A percentile compares a stretch with the other conserved stretches of the same genome.
Evolutionary conservation across 345 rosid species (phyloP).

Genomic region (Limnanthes douglasii): DNA sequence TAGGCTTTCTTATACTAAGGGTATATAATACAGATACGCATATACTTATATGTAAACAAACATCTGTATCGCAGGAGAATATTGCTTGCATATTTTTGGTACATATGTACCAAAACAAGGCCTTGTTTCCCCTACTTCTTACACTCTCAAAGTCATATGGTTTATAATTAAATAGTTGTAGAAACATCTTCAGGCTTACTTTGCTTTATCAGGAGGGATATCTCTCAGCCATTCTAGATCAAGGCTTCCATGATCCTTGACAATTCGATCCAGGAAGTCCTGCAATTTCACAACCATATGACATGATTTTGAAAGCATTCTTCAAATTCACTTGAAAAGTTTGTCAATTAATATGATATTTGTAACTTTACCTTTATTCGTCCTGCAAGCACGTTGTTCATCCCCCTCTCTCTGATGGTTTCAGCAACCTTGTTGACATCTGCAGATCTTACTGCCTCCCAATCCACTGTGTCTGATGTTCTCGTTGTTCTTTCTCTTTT

Average conservation of each 20-base stretch:
- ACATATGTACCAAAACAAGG: too few relatives aligned
- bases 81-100: too few relatives aligned
- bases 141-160: conserved; percentile 1
- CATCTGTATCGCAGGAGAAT: background rate
- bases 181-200: conserved; percentile 32
- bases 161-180: background rate
- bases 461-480: conserved; percentile 75
- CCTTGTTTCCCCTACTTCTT: too few relatives aligned
- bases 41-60: too few relatives aligned
- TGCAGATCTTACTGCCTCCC: conserved; percentile 67
- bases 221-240: conserved; percentile 97
- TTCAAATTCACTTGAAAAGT: conserved; percentile 5
- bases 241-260: conserved; percentile 54
- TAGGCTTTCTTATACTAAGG: too few relatives aligned
- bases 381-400: conserved; percentile 77
- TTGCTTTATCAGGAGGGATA: conserved; percentile 83
- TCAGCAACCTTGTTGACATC: conserved; percentile 46
- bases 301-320: conserved; percentile 9
- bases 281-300: too few relatives aligned
- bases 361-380: conserved; percentile 57
- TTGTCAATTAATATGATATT: background rate
- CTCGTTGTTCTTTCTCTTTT: conserved; percentile 40
- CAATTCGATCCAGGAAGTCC: conserved; percentile 72
- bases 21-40: too few relatives aligned
- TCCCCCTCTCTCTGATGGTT: conserved; percentile 77